phyloP scores from a whole-genome alignment of 73 alveolate species.

The Urostyla sp. region DNA sequence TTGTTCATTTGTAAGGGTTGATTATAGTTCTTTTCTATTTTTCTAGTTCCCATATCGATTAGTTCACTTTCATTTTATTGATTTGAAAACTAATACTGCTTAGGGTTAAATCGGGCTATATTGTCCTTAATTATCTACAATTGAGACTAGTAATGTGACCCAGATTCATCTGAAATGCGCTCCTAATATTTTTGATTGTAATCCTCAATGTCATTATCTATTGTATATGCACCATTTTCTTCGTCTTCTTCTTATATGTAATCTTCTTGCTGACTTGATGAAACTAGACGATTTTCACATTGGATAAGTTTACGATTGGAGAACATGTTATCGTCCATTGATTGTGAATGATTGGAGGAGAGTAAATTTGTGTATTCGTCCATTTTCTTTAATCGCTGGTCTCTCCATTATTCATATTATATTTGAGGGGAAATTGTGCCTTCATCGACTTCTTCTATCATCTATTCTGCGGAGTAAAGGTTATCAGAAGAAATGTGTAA shows the following conservation, averaged over 20 bases:
- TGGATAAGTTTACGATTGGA: constrained; percentile 29
- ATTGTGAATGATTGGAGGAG: constrained; percentile 35
- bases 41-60: constrained; percentile 5
- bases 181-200: constrained; percentile 12
- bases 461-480: too few relatives aligned
- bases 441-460: constrained; percentile 4
- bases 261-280: constrained; percentile 7
- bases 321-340: constrained; percentile 35
- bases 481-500: too few relatives aligned
- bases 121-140: background rate
- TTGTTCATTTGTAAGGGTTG: constrained; percentile 32
- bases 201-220: background rate
- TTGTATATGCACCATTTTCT: background rate
- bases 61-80: background rate
- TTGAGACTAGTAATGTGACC: background rate
- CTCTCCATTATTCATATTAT: constrained; percentile 31
- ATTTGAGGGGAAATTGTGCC: constrained; percentile 40
- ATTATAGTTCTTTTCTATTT: constrained; percentile 31
- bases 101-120: background rate
- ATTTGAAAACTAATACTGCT: background rate
- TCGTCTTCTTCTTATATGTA: background rate
- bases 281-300: constrained; percentile 1
- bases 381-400: constrained; percentile 16
- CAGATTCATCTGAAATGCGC: background rate
- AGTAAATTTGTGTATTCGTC: constrained; percentile 23